A percentile compares a stretch with the other conserved stretches of the same genome.
These are phyloP conservation scores for Yamadazyma taylorii DNA, from an alignment of 1,139 yeast genomes.

Conservation along the genomic window DNA sequence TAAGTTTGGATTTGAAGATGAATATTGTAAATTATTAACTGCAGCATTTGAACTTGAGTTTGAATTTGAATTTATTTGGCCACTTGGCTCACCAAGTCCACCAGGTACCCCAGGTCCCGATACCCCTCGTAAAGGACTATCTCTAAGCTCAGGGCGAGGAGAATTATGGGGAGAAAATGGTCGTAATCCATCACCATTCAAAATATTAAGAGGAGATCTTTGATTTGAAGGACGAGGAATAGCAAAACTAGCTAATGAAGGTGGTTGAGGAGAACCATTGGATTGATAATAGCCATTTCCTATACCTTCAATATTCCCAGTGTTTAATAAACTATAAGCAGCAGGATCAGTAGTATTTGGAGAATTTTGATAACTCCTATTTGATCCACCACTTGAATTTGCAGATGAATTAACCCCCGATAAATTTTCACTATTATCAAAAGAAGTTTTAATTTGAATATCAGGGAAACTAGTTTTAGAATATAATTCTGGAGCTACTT, in stretches of 20 bases:
- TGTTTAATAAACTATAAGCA: conserved; percentile 1
- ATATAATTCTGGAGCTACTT: conserved; percentile 15
- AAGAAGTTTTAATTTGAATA: conserved; percentile 5
- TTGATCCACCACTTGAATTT: conserved; percentile 1
- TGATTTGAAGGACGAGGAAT: conserved; percentile 12
- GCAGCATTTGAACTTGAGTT: too few relatives aligned
- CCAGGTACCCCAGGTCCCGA: background rate
- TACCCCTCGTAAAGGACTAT: background rate
- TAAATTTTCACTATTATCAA: conserved; percentile 9
- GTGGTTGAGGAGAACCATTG: conserved; percentile 23
- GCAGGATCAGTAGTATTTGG: conserved; percentile 1
- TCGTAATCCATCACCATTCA: too few relatives aligned
- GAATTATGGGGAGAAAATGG: too few relatives aligned
- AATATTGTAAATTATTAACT: too few relatives aligned
- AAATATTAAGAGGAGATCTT: too few relatives aligned
- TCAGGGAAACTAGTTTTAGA: conserved; percentile 5
- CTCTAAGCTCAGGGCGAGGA: conserved; percentile 5
- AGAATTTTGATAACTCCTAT: conserved; percentile 1
- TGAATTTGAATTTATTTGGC: too few relatives aligned
- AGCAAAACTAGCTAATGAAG: conserved; percentile 27
- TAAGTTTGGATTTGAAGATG: too few relatives aligned
- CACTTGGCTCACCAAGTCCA: too few relatives aligned
- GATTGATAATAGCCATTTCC: conserved; percentile 3
- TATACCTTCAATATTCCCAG: background rate
- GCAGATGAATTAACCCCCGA: background rate